Conservation (phyloP, 768 basidiomycete genomes). For the Lactarius psammicola region DNA sequence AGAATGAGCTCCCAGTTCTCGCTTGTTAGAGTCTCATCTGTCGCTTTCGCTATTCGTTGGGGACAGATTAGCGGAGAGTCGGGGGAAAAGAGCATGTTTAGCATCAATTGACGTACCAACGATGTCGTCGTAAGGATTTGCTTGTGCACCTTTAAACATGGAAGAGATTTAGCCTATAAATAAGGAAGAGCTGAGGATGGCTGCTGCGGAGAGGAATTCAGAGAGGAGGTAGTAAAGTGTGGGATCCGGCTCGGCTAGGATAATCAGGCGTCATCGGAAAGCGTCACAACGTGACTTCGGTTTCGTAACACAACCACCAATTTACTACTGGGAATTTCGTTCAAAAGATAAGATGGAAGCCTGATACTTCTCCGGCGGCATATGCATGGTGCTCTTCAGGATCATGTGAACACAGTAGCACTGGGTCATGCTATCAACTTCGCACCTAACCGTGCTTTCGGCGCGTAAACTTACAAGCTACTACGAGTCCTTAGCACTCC, state of each 20-base stretch:
- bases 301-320: no score
- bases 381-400: no score
- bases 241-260: not conserved
- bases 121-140: constrained; percentile 83
- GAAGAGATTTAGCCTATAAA: not conserved
- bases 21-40: constrained; percentile 92
- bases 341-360: no score
- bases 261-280: no score
- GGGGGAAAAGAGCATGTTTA: not conserved
- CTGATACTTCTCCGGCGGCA: no score
- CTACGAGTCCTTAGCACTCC: no score
- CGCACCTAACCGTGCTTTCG: no score
- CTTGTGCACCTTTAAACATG: constrained; percentile 67
- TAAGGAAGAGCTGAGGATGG: not conserved
- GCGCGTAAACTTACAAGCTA: no score
- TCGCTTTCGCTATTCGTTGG: constrained; percentile 71
- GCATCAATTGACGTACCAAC: constrained; percentile 55
- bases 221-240: not conserved
- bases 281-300: not conserved
- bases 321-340: no score
- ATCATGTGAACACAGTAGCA: no score
- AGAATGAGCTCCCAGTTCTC: constrained; percentile 97
- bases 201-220: constrained; percentile 14
- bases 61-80: constrained; percentile 11
- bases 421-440: no score